A percentile compares a stretch with the other conserved stretches of the same genome.
phyloP scores from a whole-genome alignment of 2,329 filamentous ascomycete genomes.

The Fusarium citri region DNA sequence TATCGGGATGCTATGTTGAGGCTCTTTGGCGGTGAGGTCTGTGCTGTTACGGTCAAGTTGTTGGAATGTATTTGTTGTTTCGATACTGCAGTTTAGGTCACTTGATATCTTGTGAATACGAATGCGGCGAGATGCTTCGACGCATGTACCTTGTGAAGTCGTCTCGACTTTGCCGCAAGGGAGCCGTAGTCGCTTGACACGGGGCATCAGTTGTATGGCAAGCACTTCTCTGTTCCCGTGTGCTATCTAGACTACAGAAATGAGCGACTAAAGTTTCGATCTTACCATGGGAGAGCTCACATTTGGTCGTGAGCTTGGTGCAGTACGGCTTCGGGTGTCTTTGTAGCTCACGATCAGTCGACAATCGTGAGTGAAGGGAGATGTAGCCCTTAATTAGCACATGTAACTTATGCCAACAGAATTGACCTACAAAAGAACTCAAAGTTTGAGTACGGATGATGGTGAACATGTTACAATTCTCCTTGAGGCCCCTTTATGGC shows the following conservation, averaged over 20 bases:
- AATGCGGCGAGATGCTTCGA: neutral
- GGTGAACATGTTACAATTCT: neutral
- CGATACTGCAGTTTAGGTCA: neutral
- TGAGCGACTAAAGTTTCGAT: neutral
- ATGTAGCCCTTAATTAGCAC: neutral
- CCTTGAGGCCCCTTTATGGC: neutral
- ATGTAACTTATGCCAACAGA: neutral
- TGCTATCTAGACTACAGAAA: neutral
- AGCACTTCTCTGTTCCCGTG: neutral
- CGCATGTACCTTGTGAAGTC: neutral
- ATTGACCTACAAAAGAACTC: neutral
- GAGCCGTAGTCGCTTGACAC: neutral
- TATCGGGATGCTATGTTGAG: conserved; percentile 8
- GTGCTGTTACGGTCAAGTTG: neutral
- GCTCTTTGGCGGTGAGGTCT: conserved; percentile 28
- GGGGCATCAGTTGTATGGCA: conserved; percentile 1
- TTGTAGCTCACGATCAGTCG: neutral
- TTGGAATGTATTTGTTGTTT: neutral
- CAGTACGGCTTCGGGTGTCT: neutral
- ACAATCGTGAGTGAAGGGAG: neutral
- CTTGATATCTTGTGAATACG: neutral
- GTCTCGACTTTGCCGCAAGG: neutral
- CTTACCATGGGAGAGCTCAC: neutral
- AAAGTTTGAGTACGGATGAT: neutral
- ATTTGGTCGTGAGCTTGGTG: neutral